These are phyloP conservation scores for Phytophthora europaea DNA, from an alignment of 352 stramenopile genomes.

Conservation along the genomic window DNA sequence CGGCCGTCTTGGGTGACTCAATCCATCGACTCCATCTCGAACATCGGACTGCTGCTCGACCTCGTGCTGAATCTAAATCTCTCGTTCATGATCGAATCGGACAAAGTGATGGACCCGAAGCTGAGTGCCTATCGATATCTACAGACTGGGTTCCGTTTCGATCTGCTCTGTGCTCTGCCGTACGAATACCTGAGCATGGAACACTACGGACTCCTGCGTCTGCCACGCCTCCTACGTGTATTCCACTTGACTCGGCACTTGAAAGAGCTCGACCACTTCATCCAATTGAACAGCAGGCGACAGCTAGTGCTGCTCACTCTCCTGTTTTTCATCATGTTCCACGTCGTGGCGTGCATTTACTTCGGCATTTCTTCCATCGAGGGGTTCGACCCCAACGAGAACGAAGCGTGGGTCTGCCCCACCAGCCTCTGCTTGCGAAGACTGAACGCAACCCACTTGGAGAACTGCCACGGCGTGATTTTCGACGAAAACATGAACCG, in stretches of 20 bases:
- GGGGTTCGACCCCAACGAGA: not conserved
- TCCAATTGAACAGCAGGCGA: not conserved
- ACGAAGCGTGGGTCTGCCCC: slow-evolving; percentile 4
- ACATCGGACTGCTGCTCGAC: not conserved
- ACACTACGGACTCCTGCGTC: not conserved
- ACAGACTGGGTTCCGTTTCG: not conserved
- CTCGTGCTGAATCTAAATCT: not conserved
- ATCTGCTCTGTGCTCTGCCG: not conserved
- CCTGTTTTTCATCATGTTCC: slow-evolving; percentile 2
- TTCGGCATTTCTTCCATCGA: not conserved
- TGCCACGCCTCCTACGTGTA: not conserved
- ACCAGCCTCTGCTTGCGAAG: not conserved
- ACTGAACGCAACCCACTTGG: not conserved
- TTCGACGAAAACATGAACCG: not conserved
- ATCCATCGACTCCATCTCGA: slow-evolving; percentile 1
- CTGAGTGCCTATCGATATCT: not conserved
- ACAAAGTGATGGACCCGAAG: not conserved
- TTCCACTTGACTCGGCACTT: not conserved
- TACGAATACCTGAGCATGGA: not conserved
- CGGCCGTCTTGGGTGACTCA: not conserved
- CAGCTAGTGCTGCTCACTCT: not conserved
- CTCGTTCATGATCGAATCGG: not conserved
- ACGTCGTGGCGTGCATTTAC: not conserved
- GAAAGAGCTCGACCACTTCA: not conserved
- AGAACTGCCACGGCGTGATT: not conserved